Evolutionary conservation across 1,284 basidiomycete species (phyloP), one percentile per base, ranked within the genome.

Genomic region (Meira miltonrushii): DNA sequence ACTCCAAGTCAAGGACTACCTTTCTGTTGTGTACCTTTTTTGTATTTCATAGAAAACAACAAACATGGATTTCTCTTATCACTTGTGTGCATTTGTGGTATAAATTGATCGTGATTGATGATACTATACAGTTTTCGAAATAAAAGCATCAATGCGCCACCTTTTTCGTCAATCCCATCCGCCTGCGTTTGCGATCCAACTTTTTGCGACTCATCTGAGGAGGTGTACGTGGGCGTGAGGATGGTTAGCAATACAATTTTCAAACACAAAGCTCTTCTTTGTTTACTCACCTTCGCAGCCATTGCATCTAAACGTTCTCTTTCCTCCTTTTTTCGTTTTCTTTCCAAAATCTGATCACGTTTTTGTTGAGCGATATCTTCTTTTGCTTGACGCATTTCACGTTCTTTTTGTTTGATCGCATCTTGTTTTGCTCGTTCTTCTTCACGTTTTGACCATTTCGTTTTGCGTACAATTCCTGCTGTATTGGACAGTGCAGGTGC

Each of bases 121-220:
- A 33, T 33, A 33, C 3, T 33, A 33, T 33, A 33, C 28, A 33
- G 8, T 33, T 33, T 15, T 3, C 4, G 41, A 43, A 21, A 23
- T 12, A 41, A 33, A 17, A 12, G n/a, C 15, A 28, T 28, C 19
- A 53, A 55, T 69, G 68, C 23, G 68, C 59, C 1, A 69, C 68
- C 57, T 69, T 69, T 47, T 69, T 69, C 58, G 61, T 69, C 55
- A 69, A 64, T 7, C 68, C 68, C 47, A 70, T 46, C 56, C 66
- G 57, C 7, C 66, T 57, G 61, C 66, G 62, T 59, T 68, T 68
- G 28, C 68, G 62, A 15, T 61, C 61, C 2, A 70, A 63, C 53
- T 55, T 57, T 55, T 70, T 70, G 41, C 62, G 64, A 60, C 68
- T 70, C 68, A 70, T 70, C 68, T 70, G 40, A 10, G 23, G 6